A percentile compares a stretch with the other conserved stretches of the same genome.
Evolutionary conservation across 75 land plant genomes (phyloP).

Genomic region (Pinus tabuliformis): DNA sequence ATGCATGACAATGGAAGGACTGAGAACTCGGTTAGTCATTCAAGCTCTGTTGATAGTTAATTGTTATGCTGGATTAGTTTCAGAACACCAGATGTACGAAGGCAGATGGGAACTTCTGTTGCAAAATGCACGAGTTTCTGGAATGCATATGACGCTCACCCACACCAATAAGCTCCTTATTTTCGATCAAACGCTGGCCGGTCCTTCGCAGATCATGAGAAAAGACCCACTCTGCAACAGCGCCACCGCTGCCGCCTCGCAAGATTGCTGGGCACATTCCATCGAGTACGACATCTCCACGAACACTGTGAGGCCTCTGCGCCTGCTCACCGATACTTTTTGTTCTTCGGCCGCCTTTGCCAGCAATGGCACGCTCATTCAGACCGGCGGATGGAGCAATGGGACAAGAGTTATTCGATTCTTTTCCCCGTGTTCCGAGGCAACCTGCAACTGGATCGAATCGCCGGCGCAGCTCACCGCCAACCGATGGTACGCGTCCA

Average conservation of each 20-base stretch:
- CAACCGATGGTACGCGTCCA: conserved; percentile 34
- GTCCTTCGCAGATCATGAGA: conserved; percentile 32
- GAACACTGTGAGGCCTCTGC: conserved; percentile 43
- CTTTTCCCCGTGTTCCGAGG: conserved; percentile 29
- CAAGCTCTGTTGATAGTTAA: too few relatives aligned
- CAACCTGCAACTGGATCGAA: conserved; percentile 43
- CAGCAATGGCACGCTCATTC: conserved; percentile 60
- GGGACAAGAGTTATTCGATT: conserved; percentile 39
- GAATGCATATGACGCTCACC: conserved; percentile 74
- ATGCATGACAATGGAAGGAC: too few relatives aligned
- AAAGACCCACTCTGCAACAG: conserved; percentile 17
- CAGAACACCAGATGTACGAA: background rate
- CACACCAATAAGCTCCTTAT: conserved; percentile 51
- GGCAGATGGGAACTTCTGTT: conserved; percentile 48
- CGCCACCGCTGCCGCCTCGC: conserved; percentile 13
- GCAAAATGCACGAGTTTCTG: conserved; percentile 59
- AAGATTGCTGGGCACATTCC: conserved; percentile 79
- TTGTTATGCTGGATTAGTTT: too few relatives aligned
- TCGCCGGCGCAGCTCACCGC: conserved; percentile 8
- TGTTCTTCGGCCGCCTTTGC: conserved; percentile 72
- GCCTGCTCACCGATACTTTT: conserved; percentile 64
- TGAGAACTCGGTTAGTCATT: too few relatives aligned
- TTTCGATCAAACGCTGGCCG: conserved; percentile 57
- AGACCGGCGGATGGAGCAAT: conserved; percentile 56
- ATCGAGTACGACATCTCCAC: conserved; percentile 30